Percentiles rank a stretch among this genome's conserved stretches.
Conservation (phyloP, 2,329 filamentous ascomycete species). For the Orbilia blumenaviensis region DNA sequence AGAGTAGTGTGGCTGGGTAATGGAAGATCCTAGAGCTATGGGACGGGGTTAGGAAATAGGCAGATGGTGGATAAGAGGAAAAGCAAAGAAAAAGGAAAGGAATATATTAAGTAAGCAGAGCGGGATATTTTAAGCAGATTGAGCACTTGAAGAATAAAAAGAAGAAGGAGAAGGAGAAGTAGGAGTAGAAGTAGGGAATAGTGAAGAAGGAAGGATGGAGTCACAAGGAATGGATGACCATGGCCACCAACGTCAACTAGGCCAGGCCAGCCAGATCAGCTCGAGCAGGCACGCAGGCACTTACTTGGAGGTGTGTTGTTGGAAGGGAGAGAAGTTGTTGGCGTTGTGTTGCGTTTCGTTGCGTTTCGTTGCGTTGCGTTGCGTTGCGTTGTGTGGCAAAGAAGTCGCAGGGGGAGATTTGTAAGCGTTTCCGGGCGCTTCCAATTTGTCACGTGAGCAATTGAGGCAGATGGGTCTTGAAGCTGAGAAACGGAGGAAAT, state of each 20-base stretch:
- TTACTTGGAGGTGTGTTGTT: constrained; percentile 15
- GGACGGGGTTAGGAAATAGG: constrained; percentile 46
- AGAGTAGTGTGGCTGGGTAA: constrained; percentile 27
- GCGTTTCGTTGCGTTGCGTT: too few relatives aligned
- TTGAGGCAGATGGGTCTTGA: too few relatives aligned
- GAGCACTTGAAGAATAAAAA: background rate
- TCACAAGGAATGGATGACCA: constrained; percentile 25
- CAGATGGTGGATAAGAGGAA: background rate
- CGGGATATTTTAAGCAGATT: background rate
- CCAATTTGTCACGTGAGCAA: constrained; percentile 30
- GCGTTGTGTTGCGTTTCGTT: constrained; percentile 33
- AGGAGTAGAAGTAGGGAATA: background rate
- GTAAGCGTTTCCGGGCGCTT: constrained; percentile 51
- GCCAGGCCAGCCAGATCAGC: background rate
- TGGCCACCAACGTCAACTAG: background rate
- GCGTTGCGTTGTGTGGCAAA: constrained; percentile 52
- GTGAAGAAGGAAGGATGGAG: background rate
- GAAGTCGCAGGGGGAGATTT: constrained; percentile 45
- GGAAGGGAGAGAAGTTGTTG: background rate
- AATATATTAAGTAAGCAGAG: constrained; percentile 7
- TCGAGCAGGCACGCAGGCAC: background rate
- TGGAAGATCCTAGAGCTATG: constrained; percentile 37
- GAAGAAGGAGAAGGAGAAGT: background rate
- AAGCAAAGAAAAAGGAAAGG: background rate
- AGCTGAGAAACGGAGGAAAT: background rate